Conservation (phyloP, 306 rosid species). For the Acacia melanoxylon region DNA sequence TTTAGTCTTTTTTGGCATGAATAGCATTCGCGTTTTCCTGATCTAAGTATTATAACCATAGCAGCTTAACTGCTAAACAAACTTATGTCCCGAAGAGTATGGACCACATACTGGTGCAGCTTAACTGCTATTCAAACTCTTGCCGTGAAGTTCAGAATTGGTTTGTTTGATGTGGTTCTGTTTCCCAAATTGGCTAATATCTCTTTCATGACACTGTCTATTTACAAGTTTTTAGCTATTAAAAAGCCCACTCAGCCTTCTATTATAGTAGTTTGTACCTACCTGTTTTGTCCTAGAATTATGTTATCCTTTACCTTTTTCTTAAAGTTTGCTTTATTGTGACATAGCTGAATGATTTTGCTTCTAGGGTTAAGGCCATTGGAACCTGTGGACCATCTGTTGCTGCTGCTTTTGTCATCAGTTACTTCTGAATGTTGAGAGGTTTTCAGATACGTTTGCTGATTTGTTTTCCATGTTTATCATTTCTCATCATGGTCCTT, state of each 20-base stretch:
- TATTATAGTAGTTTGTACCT: not conserved
- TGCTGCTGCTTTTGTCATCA: not conserved
- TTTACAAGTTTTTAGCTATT: not conserved
- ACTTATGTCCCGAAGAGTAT: not conserved
- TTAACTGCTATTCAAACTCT: not conserved
- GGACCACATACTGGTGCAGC: not conserved
- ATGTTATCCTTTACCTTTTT: not conserved
- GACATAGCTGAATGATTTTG: not conserved
- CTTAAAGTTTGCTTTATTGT: not conserved
- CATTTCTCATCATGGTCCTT: not conserved
- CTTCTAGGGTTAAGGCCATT: not conserved
- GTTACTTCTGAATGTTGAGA: not conserved
- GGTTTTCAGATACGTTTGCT: slow-evolving; percentile 9
- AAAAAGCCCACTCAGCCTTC: not conserved
- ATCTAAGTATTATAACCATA: not conserved
- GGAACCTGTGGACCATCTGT: not conserved
- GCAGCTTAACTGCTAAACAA: not conserved
- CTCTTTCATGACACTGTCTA: not conserved
- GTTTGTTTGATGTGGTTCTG: not conserved
- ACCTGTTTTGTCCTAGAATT: not conserved
- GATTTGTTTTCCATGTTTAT: not conserved
- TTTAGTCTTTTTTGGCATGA: not conserved
- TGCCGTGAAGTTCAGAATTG: not conserved
- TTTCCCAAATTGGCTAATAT: not conserved
- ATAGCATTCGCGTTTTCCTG: not conserved